Evolutionary conservation across 2,329 filamentous ascomycete species (phyloP).

Genomic region (Chrysoporthe austroafricana): DNA sequence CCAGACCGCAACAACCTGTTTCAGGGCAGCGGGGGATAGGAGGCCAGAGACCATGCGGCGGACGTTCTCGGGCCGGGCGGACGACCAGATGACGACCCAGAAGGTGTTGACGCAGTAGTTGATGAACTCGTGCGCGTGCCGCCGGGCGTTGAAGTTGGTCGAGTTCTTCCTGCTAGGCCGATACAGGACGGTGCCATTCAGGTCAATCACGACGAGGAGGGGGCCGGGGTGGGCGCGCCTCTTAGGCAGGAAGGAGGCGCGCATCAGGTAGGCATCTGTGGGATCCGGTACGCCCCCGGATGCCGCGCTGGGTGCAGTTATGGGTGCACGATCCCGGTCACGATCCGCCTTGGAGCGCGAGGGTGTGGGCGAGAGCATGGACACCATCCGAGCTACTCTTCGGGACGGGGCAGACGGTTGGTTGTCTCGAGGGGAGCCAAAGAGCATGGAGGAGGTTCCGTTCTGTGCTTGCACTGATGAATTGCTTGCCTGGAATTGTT

Average conservation of each 20-base stretch:
- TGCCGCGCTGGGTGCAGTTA: slow-evolving; percentile 40
- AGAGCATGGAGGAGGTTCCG: neutral
- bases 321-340: slow-evolving; percentile 30
- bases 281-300: slow-evolving; percentile 67
- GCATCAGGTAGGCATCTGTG: slow-evolving; percentile 61
- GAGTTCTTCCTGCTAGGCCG: slow-evolving; percentile 60
- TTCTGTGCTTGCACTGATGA: neutral
- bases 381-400: neutral
- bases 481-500: neutral
- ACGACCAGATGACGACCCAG: slow-evolving; percentile 88
- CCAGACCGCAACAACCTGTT: slow-evolving; percentile 72
- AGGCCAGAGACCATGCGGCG: slow-evolving; percentile 67
- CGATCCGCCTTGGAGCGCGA: neutral
- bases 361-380: neutral
- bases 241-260: slow-evolving; percentile 50
- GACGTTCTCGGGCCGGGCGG: slow-evolving; percentile 76
- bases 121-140: slow-evolving; percentile 71
- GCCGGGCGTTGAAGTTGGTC: slow-evolving; percentile 66
- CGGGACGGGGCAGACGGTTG: too few species aligned
- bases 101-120: slow-evolving; percentile 75
- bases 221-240: slow-evolving; percentile 54
- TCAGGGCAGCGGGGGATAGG: slow-evolving; percentile 57
- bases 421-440: neutral
- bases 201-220: slow-evolving; percentile 83
- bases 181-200: slow-evolving; percentile 88